phyloP scores from a whole-genome alignment of 1,284 basidiomycete genomes.

The Pholiota adiposa region DNA sequence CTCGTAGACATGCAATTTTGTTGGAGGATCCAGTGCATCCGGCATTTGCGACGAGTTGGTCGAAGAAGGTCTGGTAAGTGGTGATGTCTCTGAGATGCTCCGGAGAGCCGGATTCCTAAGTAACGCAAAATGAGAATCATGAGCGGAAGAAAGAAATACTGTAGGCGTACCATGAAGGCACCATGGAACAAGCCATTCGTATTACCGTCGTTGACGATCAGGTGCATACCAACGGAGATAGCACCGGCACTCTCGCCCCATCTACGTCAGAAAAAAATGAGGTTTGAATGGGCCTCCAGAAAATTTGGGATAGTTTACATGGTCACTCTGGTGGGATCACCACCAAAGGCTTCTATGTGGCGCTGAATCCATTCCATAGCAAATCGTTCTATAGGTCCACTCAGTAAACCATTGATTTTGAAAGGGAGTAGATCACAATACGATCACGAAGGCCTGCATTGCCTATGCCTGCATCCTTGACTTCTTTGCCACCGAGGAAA shows the following conservation, averaged over 20 bases:
- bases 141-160: too few species aligned
- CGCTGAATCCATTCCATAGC: slow-evolving; percentile 68
- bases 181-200: slow-evolving; percentile 53
- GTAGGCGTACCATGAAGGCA: slow-evolving; percentile 43
- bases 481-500: slow-evolving; percentile 49
- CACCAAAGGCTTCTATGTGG: slow-evolving; percentile 67
- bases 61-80: slow-evolving; percentile 46
- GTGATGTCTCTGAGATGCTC: slow-evolving; percentile 47
- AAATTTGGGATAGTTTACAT: slow-evolving; percentile 41
- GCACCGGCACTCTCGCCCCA: slow-evolving; percentile 65
- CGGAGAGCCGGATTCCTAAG: slow-evolving; percentile 47
- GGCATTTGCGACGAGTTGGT: slow-evolving; percentile 47
- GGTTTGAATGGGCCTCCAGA: neutral
- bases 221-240: slow-evolving; percentile 54
- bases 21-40: slow-evolving; percentile 46
- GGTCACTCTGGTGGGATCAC: slow-evolving; percentile 60
- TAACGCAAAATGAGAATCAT: too few species aligned
- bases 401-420: neutral
- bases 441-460: slow-evolving; percentile 59
- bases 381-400: slow-evolving; percentile 11
- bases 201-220: slow-evolving; percentile 54
- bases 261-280: slow-evolving; percentile 29
- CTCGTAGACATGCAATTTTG: slow-evolving; percentile 53
- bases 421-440: slow-evolving; percentile 20
- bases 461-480: slow-evolving; percentile 48